Percentiles rank a stretch among this genome's conserved stretches.
phyloP scores from a whole-genome alignment of 1,139 yeast genomes.

The Lodderomyces beijingensis region DNA sequence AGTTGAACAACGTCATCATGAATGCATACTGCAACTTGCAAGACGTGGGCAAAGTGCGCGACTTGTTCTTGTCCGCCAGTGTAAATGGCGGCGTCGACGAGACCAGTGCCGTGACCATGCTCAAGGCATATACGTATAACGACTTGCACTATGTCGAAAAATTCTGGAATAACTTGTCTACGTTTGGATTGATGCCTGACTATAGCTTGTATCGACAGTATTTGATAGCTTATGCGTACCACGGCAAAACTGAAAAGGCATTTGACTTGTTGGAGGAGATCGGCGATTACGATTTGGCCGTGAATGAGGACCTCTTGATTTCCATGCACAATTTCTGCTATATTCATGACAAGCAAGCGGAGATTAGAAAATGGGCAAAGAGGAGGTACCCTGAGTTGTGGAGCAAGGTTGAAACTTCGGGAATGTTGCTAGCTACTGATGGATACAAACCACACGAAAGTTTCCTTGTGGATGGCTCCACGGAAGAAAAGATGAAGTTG shows the following conservation, averaged over 20 bases:
- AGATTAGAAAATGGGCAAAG: slow-evolving; percentile 53
- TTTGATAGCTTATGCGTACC: slow-evolving; percentile 69
- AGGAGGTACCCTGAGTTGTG: slow-evolving; percentile 42
- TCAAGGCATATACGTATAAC: slow-evolving; percentile 59
- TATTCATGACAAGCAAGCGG: slow-evolving; percentile 41
- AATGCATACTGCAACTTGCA: slow-evolving; percentile 64
- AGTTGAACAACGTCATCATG: slow-evolving; percentile 57
- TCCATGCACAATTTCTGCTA: slow-evolving; percentile 61
- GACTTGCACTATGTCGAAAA: slow-evolving; percentile 57
- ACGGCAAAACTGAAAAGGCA: slow-evolving; percentile 60
- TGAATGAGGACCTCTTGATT: slow-evolving; percentile 49
- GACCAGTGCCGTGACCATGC: slow-evolving; percentile 67
- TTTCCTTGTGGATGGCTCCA: slow-evolving; percentile 13
- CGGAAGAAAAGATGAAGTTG: slow-evolving; percentile 4
- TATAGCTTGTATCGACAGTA: slow-evolving; percentile 58
- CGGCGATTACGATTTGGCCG: slow-evolving; percentile 47
- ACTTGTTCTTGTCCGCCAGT: slow-evolving; percentile 56
- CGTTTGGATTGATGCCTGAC: slow-evolving; percentile 52
- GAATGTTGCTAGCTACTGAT: slow-evolving; percentile 35
- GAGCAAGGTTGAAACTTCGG: slow-evolving; percentile 36
- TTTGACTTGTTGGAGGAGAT: slow-evolving; percentile 47
- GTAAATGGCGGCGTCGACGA: slow-evolving; percentile 57
- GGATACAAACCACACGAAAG: slow-evolving; percentile 29
- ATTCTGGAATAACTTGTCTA: slow-evolving; percentile 61
- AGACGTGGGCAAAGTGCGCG: slow-evolving; percentile 56